Evolutionary conservation across 495 filamentous ascomycete species (phyloP).

Genomic region (Annulohypoxylon bovei): DNA sequence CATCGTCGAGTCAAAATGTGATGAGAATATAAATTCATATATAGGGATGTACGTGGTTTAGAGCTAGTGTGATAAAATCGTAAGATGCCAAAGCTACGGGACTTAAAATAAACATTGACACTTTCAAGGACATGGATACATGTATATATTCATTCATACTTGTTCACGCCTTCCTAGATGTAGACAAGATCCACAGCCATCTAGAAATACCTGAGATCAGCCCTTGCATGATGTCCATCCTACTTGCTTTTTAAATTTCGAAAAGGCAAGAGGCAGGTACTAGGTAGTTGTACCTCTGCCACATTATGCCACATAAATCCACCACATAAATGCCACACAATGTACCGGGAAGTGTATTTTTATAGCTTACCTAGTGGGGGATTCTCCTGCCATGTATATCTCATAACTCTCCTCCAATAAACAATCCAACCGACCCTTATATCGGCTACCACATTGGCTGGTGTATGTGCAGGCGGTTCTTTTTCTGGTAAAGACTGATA

Average conservation of each 20-base stretch:
- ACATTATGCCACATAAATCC: neutral
- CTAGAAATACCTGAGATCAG: neutral
- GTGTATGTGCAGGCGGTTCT: neutral
- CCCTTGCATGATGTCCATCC: neutral
- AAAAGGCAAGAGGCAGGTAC: neutral
- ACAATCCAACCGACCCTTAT: constrained; percentile 10
- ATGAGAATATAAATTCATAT: neutral
- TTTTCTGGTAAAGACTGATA: neutral
- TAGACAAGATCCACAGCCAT: constrained; percentile 2
- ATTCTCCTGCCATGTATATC: constrained; percentile 10
- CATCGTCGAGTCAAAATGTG: neutral
- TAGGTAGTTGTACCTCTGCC: neutral
- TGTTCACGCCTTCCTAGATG: constrained; percentile 3
- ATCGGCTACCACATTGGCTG: constrained; percentile 15
- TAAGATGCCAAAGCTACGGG: neutral
- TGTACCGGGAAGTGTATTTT: neutral
- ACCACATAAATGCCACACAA: neutral
- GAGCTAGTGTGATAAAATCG: neutral
- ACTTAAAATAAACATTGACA: neutral
- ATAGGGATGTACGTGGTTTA: neutral
- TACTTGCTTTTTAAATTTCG: neutral
- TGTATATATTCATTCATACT: neutral
- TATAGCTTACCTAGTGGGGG: neutral
- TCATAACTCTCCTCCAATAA: constrained; percentile 19
- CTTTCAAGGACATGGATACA: neutral